A percentile compares a stretch with the other conserved stretches of the same genome.
phyloP scores from a whole-genome alignment of 345 rosid species.

The Melastoma malabathricum region DNA sequence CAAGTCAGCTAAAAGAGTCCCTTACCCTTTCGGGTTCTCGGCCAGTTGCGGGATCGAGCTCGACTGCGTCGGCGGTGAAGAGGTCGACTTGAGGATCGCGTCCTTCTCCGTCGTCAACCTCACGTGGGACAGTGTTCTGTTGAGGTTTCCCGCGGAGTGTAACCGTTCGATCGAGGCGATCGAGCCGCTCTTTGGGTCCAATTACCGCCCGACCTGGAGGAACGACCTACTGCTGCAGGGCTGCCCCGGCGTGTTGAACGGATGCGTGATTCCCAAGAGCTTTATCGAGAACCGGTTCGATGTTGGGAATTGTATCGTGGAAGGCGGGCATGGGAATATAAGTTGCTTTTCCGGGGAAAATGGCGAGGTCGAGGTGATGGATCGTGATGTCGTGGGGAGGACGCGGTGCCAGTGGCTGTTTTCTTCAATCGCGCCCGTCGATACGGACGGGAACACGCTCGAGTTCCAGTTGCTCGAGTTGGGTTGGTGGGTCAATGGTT shows the following conservation, averaged over 20 bases:
- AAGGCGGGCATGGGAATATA: constrained; percentile 13
- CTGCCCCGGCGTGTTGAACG: constrained; percentile 10
- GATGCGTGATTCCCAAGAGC: constrained; percentile 27
- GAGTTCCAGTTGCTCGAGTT: constrained; percentile 40
- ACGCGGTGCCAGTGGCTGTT: constrained; percentile 27
- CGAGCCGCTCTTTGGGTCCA: constrained; percentile 16
- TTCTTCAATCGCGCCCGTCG: constrained; percentile 38
- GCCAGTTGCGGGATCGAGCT: constrained; percentile 29
- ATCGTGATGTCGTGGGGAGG: constrained; percentile 5
- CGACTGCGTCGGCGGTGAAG: constrained; percentile 11
- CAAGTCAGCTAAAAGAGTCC: constrained; percentile 9
- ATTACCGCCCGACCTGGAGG: constrained; percentile 28
- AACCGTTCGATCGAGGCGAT: constrained; percentile 19
- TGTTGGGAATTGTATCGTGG: constrained; percentile 7
- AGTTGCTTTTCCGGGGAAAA: constrained; percentile 27
- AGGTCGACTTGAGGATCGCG: neutral
- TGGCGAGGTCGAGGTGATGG: constrained; percentile 9
- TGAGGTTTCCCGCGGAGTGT: constrained; percentile 33
- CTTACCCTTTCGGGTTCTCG: constrained; percentile 79
- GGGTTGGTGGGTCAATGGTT: constrained; percentile 66
- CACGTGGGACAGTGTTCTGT: constrained; percentile 25
- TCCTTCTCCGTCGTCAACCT: constrained; percentile 47
- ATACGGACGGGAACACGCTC: constrained; percentile 15
- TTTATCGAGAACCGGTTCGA: constrained; percentile 14
- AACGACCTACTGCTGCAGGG: constrained; percentile 52